A percentile compares a stretch with the other conserved stretches of the same genome.
These are phyloP conservation scores for Cudoniella acicularis DNA, from an alignment of 495 filamentous ascomycete species.

Conservation along the genomic window DNA sequence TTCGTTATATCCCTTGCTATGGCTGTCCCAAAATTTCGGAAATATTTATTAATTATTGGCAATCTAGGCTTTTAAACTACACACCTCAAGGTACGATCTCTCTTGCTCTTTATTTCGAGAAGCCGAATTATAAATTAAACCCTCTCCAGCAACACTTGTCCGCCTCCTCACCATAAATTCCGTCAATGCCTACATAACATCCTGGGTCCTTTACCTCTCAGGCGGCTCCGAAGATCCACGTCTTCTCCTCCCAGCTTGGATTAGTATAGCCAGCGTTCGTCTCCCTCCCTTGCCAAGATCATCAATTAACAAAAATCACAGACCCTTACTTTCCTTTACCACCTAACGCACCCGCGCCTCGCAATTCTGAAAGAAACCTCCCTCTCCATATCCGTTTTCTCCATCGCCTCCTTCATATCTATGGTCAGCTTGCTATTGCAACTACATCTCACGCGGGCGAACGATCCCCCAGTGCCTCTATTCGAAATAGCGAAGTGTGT, in stretches of 20 bases:
- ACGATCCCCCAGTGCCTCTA: conserved; percentile 60
- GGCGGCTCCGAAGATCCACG: conserved; percentile 72
- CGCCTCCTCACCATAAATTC: conserved; percentile 77
- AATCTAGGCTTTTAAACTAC: conserved; percentile 74
- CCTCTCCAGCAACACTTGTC: conserved; percentile 65
- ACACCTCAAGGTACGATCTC: conserved; percentile 55
- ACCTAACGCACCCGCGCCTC: conserved; percentile 75
- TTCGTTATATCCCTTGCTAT: conserved; percentile 31
- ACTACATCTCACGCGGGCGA: conserved; percentile 61
- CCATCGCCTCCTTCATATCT: conserved; percentile 69
- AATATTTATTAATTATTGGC: neutral
- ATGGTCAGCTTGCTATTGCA: conserved; percentile 68
- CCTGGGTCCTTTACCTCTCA: conserved; percentile 71
- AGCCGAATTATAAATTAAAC: conserved; percentile 1
- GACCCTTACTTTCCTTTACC: conserved; percentile 76
- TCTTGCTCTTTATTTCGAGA: neutral
- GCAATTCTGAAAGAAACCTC: conserved; percentile 78
- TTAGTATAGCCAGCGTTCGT: conserved; percentile 65
- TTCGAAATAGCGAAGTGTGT: conserved; percentile 45
- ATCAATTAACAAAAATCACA: conserved; percentile 26
- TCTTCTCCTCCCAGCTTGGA: conserved; percentile 80
- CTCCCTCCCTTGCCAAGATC: neutral
- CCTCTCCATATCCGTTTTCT: conserved; percentile 73
- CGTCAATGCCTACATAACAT: conserved; percentile 77
- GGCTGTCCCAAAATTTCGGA: neutral